Percentiles rank a stretch among this genome's conserved stretches.
Conservation (phyloP, 257 asterid genomes). For the Solanum sparsipilum region DNA sequence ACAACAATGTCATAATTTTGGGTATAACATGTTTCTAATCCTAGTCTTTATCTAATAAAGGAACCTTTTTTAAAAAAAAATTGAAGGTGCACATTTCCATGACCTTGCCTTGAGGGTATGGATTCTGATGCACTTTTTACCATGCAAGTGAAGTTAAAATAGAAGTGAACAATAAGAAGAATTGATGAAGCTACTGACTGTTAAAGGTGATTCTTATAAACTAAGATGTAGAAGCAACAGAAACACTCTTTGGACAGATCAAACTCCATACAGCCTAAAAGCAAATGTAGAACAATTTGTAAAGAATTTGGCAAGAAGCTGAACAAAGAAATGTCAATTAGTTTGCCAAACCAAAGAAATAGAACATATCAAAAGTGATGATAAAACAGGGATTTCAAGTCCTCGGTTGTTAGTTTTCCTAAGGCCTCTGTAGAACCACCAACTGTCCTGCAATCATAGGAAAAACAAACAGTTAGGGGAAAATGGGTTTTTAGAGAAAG, state of each 20-base stretch:
- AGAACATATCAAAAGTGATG: background rate
- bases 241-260: background rate
- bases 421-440: constrained; percentile 53
- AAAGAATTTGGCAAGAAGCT: background rate
- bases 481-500: background rate
- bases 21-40: background rate
- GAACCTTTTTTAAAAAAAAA: background rate
- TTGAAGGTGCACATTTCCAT: background rate
- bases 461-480: background rate
- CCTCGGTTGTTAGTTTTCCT: no score
- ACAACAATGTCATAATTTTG: background rate
- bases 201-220: background rate
- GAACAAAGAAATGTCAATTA: background rate
- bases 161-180: background rate
- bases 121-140: background rate
- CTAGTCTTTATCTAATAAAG: background rate
- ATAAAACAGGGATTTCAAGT: no score
- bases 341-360: background rate
- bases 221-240: background rate
- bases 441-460: constrained; percentile 43
- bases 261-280: background rate
- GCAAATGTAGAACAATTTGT: background rate
- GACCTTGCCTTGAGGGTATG: background rate
- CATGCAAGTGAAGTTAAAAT: background rate
- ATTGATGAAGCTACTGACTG: background rate